Conservation (phyloP, 1,284 basidiomycete genomes). For the Irpex sp. region DNA sequence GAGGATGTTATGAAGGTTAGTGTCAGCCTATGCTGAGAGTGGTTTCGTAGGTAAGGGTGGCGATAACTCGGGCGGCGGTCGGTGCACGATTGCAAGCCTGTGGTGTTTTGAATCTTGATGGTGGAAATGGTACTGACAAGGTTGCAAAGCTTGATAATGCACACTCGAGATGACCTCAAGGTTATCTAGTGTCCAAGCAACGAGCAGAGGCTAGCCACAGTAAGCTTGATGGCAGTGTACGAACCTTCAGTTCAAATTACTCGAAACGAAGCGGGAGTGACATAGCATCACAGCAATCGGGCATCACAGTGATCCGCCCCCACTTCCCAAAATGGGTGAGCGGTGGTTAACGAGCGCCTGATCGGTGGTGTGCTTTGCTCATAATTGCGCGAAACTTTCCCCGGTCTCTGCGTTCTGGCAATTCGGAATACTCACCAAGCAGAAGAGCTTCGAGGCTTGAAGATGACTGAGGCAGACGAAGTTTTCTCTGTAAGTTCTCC, state of each 20-base stretch:
- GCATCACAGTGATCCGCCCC: neutral
- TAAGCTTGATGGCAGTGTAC: neutral
- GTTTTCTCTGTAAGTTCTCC: neutral
- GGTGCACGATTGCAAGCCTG: neutral
- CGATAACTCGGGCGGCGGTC: neutral
- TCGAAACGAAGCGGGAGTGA: neutral
- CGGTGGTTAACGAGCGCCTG: neutral
- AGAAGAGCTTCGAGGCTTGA: neutral
- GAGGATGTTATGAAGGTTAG: too few relatives aligned
- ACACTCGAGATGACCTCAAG: neutral
- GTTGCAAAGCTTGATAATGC: neutral
- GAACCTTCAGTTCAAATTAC: neutral
- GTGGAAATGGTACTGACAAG: neutral
- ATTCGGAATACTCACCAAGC: neutral
- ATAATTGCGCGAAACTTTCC: neutral
- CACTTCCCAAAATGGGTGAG: neutral
- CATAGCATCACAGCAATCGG: neutral
- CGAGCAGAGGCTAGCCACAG: neutral
- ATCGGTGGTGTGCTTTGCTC: neutral
- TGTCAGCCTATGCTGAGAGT: neutral
- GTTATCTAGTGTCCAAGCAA: neutral
- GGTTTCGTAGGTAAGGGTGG: neutral
- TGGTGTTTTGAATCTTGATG: neutral
- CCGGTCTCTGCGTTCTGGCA: neutral
- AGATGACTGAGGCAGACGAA: neutral